Evolutionary conservation across 768 basidiomycete genomes (phyloP).

Genomic region (Trametes sanguinea): DNA sequence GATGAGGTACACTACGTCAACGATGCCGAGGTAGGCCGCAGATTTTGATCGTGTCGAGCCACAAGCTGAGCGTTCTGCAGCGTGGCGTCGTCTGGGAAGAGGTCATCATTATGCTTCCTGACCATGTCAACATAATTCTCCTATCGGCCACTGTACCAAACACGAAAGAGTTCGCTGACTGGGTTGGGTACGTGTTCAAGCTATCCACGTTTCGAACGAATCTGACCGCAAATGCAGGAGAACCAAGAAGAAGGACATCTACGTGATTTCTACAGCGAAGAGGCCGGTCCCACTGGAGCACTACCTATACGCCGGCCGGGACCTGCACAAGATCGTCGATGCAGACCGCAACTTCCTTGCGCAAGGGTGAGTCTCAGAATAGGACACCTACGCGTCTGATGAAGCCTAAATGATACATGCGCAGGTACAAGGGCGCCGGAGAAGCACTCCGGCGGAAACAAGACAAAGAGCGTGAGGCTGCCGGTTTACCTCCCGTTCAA

Average conservation of each 20-base stretch:
- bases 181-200: slow-evolving; percentile 82
- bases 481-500: slow-evolving; percentile 85
- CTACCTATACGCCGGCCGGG: slow-evolving; percentile 92
- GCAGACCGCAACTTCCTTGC: slow-evolving; percentile 70
- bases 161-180: slow-evolving; percentile 96
- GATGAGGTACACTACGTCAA: slow-evolving; percentile 99
- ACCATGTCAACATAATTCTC: slow-evolving; percentile 96
- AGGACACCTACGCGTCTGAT: neutral
- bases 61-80: slow-evolving; percentile 42
- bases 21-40: slow-evolving; percentile 80
- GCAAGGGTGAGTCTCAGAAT: slow-evolving; percentile 54
- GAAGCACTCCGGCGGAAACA: slow-evolving; percentile 92
- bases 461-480: slow-evolving; percentile 96
- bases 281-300: slow-evolving; percentile 97
- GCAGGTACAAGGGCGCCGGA: slow-evolving; percentile 85
- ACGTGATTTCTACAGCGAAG: slow-evolving; percentile 96
- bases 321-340: slow-evolving; percentile 91
- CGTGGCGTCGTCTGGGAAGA: slow-evolving; percentile 99
- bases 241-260: slow-evolving; percentile 99
- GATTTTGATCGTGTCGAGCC: neutral
- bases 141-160: slow-evolving; percentile 98
- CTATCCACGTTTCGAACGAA: neutral
- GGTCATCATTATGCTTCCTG: slow-evolving; percentile 99
- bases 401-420: neutral
- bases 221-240: slow-evolving; percentile 53